Evolutionary conservation across 2,329 filamentous ascomycete species (phyloP).

Genomic region (Colletotrichum echinochloae): DNA sequence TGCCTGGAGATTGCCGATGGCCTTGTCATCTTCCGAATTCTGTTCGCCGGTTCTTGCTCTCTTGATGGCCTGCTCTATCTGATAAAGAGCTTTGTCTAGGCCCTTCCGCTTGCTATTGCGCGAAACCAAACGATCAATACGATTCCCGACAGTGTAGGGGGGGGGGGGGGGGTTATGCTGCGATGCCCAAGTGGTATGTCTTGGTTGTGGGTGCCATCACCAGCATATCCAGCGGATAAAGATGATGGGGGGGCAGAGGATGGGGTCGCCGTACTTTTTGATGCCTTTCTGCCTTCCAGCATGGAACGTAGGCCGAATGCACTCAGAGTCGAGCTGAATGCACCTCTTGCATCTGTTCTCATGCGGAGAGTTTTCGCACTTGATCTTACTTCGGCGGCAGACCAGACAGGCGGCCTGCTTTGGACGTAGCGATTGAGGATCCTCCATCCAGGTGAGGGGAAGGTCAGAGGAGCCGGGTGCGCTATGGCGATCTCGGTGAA

Average conservation of each 20-base stretch:
- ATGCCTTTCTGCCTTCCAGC: slow-evolving; percentile 80
- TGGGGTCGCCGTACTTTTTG: slow-evolving; percentile 71
- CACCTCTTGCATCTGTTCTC: slow-evolving; percentile 71
- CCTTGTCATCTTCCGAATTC: slow-evolving; percentile 58
- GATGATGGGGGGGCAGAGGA: background rate
- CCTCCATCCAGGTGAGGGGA: slow-evolving; percentile 41
- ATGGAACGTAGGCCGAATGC: slow-evolving; percentile 78
- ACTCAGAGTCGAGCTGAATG: slow-evolving; percentile 68
- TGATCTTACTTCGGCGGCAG: slow-evolving; percentile 76
- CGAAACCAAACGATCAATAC: slow-evolving; percentile 4
- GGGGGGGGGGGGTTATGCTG: background rate
- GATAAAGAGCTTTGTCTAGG: slow-evolving; percentile 78
- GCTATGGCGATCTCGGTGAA: slow-evolving; percentile 35
- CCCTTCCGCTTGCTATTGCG: slow-evolving; percentile 76
- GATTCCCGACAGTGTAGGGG: background rate
- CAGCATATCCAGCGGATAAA: background rate
- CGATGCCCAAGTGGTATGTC: background rate
- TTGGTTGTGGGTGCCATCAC: background rate
- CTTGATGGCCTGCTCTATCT: slow-evolving; percentile 77
- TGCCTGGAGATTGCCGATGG: slow-evolving; percentile 57
- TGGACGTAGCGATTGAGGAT: slow-evolving; percentile 40
- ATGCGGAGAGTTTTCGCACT: slow-evolving; percentile 68
- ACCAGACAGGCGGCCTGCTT: slow-evolving; percentile 69
- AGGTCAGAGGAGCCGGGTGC: slow-evolving; percentile 38
- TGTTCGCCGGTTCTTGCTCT: slow-evolving; percentile 62